A percentile compares a stretch with the other conserved stretches of the same genome.
Evolutionary conservation across 306 rosid genomes (phyloP).

Genomic region (Lathyrus oleraceus): DNA sequence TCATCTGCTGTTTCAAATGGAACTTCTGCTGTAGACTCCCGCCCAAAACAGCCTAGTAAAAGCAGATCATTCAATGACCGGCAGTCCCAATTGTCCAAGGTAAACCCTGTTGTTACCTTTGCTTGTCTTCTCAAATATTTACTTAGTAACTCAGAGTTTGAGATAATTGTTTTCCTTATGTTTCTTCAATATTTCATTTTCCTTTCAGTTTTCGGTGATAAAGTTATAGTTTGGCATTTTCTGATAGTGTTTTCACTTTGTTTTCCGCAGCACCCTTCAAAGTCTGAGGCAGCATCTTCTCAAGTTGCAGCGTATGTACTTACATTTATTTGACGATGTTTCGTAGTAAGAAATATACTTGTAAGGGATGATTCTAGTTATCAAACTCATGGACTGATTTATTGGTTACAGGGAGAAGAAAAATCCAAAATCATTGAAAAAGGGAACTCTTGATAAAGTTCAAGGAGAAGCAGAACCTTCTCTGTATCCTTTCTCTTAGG

Average conservation of each 20-base stretch:
- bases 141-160: conserved; percentile 21
- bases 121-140: conserved; percentile 21
- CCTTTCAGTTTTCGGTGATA: not conserved
- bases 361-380: conserved; percentile 9
- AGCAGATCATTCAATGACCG: conserved; percentile 51
- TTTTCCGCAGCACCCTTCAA: conserved; percentile 59
- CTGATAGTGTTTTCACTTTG: conserved; percentile 40
- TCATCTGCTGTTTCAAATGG: conserved; percentile 64
- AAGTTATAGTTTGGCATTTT: conserved; percentile 25
- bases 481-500: conserved; percentile 64
- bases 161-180: conserved; percentile 8
- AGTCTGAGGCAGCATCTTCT: conserved; percentile 59
- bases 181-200: conserved; percentile 9
- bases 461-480: conserved; percentile 67
- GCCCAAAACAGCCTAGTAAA: conserved; percentile 53
- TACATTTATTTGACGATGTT: conserved; percentile 25
- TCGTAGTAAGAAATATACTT: not conserved
- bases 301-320: conserved; percentile 59
- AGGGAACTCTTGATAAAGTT: conserved; percentile 43
- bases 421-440: conserved; percentile 54
- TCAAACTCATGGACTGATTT: conserved; percentile 30
- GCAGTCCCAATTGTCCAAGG: conserved; percentile 58
- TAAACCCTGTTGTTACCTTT: conserved; percentile 31
- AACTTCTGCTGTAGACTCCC: conserved; percentile 48
- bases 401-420: conserved; percentile 61